Conservation (phyloP, 345 rosid species). For the Gossypium stocksii region DNA sequence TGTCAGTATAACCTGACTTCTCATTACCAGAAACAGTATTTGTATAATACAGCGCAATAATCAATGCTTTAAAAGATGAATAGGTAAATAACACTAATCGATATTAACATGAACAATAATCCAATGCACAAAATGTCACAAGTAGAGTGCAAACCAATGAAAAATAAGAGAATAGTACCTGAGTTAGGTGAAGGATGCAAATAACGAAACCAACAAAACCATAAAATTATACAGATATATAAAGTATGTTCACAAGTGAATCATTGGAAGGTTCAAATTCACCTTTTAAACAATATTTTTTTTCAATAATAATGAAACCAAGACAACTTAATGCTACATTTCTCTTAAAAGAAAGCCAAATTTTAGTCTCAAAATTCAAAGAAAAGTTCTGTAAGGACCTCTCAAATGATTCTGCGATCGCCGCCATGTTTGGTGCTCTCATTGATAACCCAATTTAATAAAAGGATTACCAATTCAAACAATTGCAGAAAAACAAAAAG, state of each 20-base stretch:
- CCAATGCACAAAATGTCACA: neutral
- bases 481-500: neutral
- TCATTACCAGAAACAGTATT: too few species aligned
- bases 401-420: constrained; percentile 62
- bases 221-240: too few species aligned
- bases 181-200: constrained; percentile 45
- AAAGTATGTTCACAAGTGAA: too few species aligned
- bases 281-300: too few species aligned
- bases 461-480: neutral
- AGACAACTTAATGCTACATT: too few species aligned
- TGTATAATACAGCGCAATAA: neutral
- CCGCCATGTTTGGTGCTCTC: constrained; percentile 34
- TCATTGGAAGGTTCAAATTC: too few species aligned
- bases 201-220: too few species aligned
- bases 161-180: constrained; percentile 37
- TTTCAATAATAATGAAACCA: too few species aligned
- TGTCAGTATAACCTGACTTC: too few species aligned
- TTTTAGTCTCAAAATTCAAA: constrained; percentile 17
- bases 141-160: neutral
- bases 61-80: neutral
- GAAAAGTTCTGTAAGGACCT: constrained; percentile 74
- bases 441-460: neutral
- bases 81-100: neutral
- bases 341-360: too few species aligned
- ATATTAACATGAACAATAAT: neutral